These are phyloP conservation scores for Babesia ovata DNA, from an alignment of 169 alveolate genomes.

Conservation along the genomic window DNA sequence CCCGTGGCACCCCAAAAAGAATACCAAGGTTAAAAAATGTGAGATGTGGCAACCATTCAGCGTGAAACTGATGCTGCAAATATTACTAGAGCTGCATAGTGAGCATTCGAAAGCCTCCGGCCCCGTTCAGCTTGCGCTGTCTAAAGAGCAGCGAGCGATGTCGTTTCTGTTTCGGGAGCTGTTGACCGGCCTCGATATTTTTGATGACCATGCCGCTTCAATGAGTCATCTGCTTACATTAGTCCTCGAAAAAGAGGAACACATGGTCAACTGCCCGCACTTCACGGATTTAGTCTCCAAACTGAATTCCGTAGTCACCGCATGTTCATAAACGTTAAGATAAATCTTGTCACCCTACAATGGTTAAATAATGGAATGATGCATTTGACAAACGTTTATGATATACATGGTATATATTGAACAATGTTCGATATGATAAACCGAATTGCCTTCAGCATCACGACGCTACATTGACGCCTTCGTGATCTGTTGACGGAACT, in stretches of 20 bases:
- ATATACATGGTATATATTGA: too few species aligned
- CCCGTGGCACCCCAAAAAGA: too few species aligned
- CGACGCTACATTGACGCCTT: too few species aligned
- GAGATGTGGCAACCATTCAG: slow-evolving; percentile 20
- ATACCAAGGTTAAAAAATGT: background rate
- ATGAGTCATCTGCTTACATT: background rate
- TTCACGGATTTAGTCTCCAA: background rate
- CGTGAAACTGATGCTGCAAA: background rate
- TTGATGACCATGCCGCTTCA: background rate
- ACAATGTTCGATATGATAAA: too few species aligned
- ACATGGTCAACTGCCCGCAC: background rate
- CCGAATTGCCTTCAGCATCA: too few species aligned
- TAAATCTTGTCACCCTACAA: too few species aligned
- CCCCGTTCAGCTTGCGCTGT: background rate
- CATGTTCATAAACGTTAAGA: too few species aligned
- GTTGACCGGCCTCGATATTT: background rate
- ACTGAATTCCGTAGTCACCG: too few species aligned
- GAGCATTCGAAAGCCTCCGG: background rate
- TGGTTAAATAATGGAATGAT: too few species aligned
- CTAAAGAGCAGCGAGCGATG: background rate
- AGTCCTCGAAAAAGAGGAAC: background rate
- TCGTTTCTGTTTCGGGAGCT: background rate
- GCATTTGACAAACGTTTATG: too few species aligned
- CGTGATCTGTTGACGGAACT: too few species aligned
- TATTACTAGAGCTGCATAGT: background rate